Base-by-base conservation (phyloP, 257 asterid species). In the Penstemon newberryi region DNA sequence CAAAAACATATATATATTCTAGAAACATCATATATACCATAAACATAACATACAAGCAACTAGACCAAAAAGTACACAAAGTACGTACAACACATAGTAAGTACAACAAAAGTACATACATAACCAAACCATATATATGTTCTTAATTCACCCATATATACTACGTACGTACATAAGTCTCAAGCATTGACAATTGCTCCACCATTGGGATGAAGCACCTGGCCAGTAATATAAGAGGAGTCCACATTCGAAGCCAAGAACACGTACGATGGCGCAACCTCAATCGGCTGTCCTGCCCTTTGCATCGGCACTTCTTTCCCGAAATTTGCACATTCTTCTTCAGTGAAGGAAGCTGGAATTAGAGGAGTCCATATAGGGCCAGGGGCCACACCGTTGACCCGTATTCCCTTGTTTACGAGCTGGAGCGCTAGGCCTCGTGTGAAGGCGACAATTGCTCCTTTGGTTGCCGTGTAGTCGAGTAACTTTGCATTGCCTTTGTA, bases 321-420 rank as follows among this genome's bases (percentile, higher is more conserved):
- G 25, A 81, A 84, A 42, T 63, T 67, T 0, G 64, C 52, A 42
- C 63, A 54, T 36, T 81, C 78, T 8, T 81, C 82, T 33, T 79
- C 86, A 0, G 10, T 47, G 44, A 81, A 84, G 0, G 89, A 81
- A 0, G 89, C 79, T 3, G 85, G 89, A 59, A 84, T 81, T 38
- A 84, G 50, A 0, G 89, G 87, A 0, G 83, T 84, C 87, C 89
- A 84, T 3, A 81, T 66, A 0, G 86, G 86, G 2, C 89, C 87
- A 0, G 87, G 89, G 3, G 85, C 89, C 4, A 84, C 87, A 2
- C 80, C 87, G n/a, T 84, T 84, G 4, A 84, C 89, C 0, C 86
- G 74, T 45, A 84, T 81, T 3, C 85, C 86, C 44, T 51, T 74
- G 5, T 47, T 56, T n/a, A 36, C 79, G 4, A 84, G 70, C 58